phyloP scores from a whole-genome alignment of 306 rosid genomes.

The Citrullus amarus region DNA sequence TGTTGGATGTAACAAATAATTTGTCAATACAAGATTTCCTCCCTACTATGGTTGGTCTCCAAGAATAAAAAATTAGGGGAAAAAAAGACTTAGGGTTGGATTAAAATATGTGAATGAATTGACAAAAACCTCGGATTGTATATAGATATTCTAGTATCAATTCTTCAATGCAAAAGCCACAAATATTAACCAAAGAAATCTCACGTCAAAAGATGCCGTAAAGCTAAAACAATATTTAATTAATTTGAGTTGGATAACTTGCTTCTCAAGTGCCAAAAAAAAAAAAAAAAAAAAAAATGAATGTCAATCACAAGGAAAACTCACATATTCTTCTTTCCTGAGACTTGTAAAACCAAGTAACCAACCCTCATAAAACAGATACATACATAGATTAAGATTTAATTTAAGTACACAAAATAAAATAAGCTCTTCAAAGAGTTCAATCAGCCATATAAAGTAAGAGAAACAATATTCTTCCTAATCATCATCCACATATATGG shows the following conservation, averaged over 20 bases:
- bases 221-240: background rate
- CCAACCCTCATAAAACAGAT: background rate
- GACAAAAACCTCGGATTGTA: too few relatives aligned
- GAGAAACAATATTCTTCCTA: conserved; percentile 16
- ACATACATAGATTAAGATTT: background rate
- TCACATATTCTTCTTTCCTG: background rate
- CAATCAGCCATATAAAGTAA: background rate
- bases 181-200: background rate
- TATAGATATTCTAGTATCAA: background rate
- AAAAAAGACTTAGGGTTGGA: too few relatives aligned
- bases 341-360: background rate
- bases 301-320: background rate
- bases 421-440: conserved; percentile 1
- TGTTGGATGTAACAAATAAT: too few relatives aligned
- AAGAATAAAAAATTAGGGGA: too few relatives aligned
- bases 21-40: too few relatives aligned
- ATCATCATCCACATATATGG: conserved; percentile 81
- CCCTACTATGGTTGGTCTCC: too few relatives aligned
- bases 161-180: background rate
- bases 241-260: background rate
- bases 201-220: background rate
- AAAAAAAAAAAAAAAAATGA: background rate
- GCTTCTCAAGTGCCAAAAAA: background rate
- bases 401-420: background rate
- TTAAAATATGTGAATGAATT: too few relatives aligned